Evolutionary conservation across 139 green algal species (phyloP).

Genomic region (Coelastrella sp.): DNA sequence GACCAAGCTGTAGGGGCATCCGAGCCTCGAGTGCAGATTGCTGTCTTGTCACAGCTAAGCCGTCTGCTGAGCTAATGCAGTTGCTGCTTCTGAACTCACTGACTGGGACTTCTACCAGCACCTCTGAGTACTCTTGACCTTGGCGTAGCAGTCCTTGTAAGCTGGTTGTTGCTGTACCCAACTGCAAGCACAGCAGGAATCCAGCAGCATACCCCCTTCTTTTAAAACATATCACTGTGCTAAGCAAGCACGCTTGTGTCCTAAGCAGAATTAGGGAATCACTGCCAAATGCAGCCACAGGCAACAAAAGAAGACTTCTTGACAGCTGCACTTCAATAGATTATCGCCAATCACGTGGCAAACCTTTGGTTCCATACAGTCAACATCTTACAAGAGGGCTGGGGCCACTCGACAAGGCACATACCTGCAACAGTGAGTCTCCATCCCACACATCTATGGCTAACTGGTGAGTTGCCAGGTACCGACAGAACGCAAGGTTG

Average conservation of each 20-base stretch:
- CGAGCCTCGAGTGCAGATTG: neutral
- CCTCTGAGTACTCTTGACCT: constrained; percentile 65
- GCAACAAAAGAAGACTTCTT: no score
- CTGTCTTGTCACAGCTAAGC: neutral
- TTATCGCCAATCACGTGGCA: no score
- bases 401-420: neutral
- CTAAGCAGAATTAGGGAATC: no score
- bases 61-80: neutral
- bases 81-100: constrained; percentile 51
- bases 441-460: constrained; percentile 79
- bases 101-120: constrained; percentile 72
- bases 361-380: no score
- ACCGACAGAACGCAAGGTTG: constrained; percentile 64
- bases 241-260: no score
- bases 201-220: no score
- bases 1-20: neutral
- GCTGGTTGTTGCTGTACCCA: constrained; percentile 63
- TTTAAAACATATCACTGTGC: no score
- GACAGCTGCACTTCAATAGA: no score
- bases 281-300: no score
- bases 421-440: constrained; percentile 72
- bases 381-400: neutral
- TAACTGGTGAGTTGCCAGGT: constrained; percentile 65
- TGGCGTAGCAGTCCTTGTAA: constrained; percentile 74
- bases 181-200: no score